Evolutionary conservation across 768 basidiomycete genomes (phyloP), one percentile per base, ranked within the genome.

Genomic region (Suillus lakei): DNA sequence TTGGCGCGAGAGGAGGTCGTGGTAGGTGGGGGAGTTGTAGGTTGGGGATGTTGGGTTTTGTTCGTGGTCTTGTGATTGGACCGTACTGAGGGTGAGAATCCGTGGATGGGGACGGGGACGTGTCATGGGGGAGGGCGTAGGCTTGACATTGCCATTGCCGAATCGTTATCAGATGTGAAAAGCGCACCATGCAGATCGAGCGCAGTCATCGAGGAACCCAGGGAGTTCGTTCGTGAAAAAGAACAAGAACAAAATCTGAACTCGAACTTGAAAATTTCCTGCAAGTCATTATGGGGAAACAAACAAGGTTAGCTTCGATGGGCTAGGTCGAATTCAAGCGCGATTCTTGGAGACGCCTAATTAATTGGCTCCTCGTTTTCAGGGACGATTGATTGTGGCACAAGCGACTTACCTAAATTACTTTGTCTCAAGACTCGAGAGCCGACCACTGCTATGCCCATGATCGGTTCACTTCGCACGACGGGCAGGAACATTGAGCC

Each of bases 171-270:
- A 38, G 80, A 75, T 55, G 80, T 67, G 74, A 84, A 84, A 62
- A 86, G 71, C 38, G 83, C 79, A 70, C 86, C 83, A 75, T 89
- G 88, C 60, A 88, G 81, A 73, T 84, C 83, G 60, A 88, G 73
- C 60, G 85, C 86, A 63, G 87, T 84, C 89, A 91, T 91, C n/a
- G 46, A 54, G 60, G 65, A 50, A 32, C 6, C 6, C 32, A 32
- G 32, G 32, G 68, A 77, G 51, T n/a, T n/a, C 30, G 74, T 68
- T 63, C 13, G 48, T 36, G 64, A 43, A 63, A 59, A 63, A 39
- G 15, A 38, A 43, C n/a, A n/a, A n/a, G n/a, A n/a, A n/a, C n/a
- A n/a, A n/a, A n/a, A n/a, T n/a, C n/a, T n/a, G n/a, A n/a, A n/a
- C n/a, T 10, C 60, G 4, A 56, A 61, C 32, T 15, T 3, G 26